Base-by-base conservation (phyloP, 2,329 filamentous ascomycete genomes). In the Aspergillus unguis region DNA sequence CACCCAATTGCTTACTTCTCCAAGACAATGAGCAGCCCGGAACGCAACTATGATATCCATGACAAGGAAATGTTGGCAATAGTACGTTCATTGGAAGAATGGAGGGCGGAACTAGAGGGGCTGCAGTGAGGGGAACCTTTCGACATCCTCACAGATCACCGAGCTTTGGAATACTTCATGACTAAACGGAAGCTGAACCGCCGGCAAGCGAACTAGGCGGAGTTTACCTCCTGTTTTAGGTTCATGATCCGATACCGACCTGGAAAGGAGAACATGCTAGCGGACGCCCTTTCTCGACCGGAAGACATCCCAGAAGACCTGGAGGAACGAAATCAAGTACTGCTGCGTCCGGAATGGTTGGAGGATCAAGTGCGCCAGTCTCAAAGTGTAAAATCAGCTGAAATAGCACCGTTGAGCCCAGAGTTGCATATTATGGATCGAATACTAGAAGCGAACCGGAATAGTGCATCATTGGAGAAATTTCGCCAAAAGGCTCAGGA, bases 21-120 rank as follows among this genome's bases (percentile, higher is more conserved):
- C 2, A 58, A 58, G 29, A 68, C 62, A 44, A 51, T 63, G 7
- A 44, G 25, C 3, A 23, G 35, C 6, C 36, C 52, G 2, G 52
- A 70, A 52, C 56, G 25, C 10, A 61, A 64, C 41, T 69, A 70
- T 50, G 41, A 64, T 11, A 66, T 65, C 9, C 55, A 70, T 50
- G 54, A 71, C 46, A 65, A 67, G 33, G 59, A 71, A 44, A 52
- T 70, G 10, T 38, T 71, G 26, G 59, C 59, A 8, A 64, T 71
- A 32, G 52, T 71, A 5, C 11, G 44, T 8, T 49, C 42, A 8
- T 57, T 67, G 31, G 50, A 66, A 40, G 52, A 63, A 45, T 70
- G 56, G 60, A 5, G 52, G 1, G 31, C 54, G 1, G 38, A 65
- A 9, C 49, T 65, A 6, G 44, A 60, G 54, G 53, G 55, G 4